These are phyloP conservation scores for Pharnaceum exiguum DNA, from an alignment of 148 eudicot genomes.

Conservation along the genomic window DNA sequence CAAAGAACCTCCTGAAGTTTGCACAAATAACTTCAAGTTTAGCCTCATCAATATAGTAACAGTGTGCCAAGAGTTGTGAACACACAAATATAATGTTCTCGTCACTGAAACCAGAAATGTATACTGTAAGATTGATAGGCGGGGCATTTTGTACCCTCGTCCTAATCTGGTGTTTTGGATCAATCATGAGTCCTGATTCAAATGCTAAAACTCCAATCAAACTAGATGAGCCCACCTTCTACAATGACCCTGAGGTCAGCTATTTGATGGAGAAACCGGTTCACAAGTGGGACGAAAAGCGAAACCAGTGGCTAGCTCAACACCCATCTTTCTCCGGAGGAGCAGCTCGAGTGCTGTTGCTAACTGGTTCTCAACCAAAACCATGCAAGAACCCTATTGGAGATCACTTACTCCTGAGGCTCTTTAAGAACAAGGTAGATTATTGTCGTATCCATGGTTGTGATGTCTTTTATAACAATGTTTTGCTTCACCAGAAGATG, in stretches of 20 bases:
- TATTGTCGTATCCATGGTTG: constrained; percentile 83
- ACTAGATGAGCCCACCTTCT: constrained; percentile 33
- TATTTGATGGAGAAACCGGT: constrained; percentile 43
- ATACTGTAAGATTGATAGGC: no score
- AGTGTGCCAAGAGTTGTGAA: no score
- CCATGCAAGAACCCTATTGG: constrained; percentile 72
- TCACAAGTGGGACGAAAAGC: constrained; percentile 73
- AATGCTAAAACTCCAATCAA: no score
- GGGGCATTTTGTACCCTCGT: no score
- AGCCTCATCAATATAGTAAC: no score
- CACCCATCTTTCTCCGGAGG: constrained; percentile 43
- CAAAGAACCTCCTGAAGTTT: no score
- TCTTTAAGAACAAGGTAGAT: constrained; percentile 87
- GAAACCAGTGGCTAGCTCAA: constrained; percentile 44
- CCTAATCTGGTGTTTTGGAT: no score
- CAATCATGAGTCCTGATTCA: no score
- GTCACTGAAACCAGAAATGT: no score
- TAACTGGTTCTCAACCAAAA: constrained; percentile 76
- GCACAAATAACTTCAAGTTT: no score
- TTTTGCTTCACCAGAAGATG: constrained; percentile 60
- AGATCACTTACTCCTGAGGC: constrained; percentile 53
- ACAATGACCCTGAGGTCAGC: constrained; percentile 53
- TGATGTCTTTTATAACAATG: constrained; percentile 79
- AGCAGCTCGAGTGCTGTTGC: constrained; percentile 38
- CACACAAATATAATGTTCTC: no score